Base-by-base conservation (phyloP, 2,329 filamentous ascomycete species). In the Phialophora verrucosa region DNA sequence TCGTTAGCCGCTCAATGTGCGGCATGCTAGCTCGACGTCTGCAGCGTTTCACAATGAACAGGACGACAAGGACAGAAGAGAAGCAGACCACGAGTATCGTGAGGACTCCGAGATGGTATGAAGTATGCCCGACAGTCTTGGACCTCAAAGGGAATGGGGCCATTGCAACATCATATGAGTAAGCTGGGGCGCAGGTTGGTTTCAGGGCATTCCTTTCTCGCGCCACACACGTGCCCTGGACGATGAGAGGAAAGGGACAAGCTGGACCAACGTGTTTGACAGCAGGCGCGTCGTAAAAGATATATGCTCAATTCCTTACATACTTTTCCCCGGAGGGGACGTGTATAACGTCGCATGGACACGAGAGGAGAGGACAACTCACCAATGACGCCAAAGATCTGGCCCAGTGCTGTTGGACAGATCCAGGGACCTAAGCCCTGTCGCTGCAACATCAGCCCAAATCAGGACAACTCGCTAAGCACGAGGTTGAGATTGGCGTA, bases 301-400 rank as follows among this genome's bases (percentile, higher is more conserved):
- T 61, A 61, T 61, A 61, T 54, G 44, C 31, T 20, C 38, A 14
- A 27, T 29, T 50, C 51, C 14, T 17, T 31, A 49, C 12, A 20
- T 25, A 27, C 31, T 11, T 31, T 60, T 14, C 11, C 42, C 29
- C 59, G 47, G 58, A 61, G 44, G 29, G n/a, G 31, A 54, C 47
- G 25, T 55, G 50, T 62, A 54, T 49, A 17, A 62, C 59, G 23
- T 62, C 51, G 59, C 59, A 55, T 54, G 51, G 38, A 56, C 59
- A 47, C 51, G 59, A 62, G 50, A 25, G 27, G 11, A 62, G 50
- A 42, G 35, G 38, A 23, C 32, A 47, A 47, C 14, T 4, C 50
- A 62, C 59, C 59, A 62, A 62, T 62, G 38, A 35, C 7, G 51
- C 25, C n/a, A 49, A 17, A 17, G 8, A 35, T 61, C n/a, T 29